Percentiles rank a stretch among this genome's conserved stretches.
Evolutionary conservation across 306 rosid genomes (phyloP).

Genomic region (Gynostemma pentaphyllum): DNA sequence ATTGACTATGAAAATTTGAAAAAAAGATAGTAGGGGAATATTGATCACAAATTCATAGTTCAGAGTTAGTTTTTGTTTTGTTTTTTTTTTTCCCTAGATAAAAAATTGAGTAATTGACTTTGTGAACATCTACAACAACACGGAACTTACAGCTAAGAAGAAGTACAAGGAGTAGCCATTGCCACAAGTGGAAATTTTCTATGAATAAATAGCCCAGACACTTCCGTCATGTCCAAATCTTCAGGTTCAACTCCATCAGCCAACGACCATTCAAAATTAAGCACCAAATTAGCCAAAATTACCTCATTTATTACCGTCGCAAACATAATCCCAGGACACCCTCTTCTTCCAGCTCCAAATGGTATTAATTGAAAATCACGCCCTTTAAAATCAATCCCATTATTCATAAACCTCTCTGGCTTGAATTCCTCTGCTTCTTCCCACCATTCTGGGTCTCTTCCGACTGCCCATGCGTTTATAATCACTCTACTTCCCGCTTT

Average conservation of each 20-base stretch:
- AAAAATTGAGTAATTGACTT: too few relatives aligned
- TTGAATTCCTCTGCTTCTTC: constrained; percentile 23
- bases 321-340: constrained; percentile 25
- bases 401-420: constrained; percentile 24
- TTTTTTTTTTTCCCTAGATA: too few relatives aligned
- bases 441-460: constrained; percentile 27
- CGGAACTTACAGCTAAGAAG: too few relatives aligned
- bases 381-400: constrained; percentile 19
- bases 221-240: constrained; percentile 26
- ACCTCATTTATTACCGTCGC: constrained; percentile 13
- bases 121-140: too few relatives aligned
- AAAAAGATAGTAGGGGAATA: too few relatives aligned
- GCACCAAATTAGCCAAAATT: constrained; percentile 19
- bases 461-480: constrained; percentile 30
- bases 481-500: background rate
- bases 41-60: too few relatives aligned
- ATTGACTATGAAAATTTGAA: too few relatives aligned
- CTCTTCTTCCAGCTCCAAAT: constrained; percentile 36
- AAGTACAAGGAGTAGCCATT: background rate
- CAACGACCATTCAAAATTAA: constrained; percentile 17
- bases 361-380: constrained; percentile 24
- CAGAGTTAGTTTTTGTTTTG: too few relatives aligned
- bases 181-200: background rate
- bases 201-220: constrained; percentile 14
- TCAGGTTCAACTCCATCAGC: constrained; percentile 13